Conservation (phyloP, 306 rosid genomes). For the Potentilla sterilis region DNA sequence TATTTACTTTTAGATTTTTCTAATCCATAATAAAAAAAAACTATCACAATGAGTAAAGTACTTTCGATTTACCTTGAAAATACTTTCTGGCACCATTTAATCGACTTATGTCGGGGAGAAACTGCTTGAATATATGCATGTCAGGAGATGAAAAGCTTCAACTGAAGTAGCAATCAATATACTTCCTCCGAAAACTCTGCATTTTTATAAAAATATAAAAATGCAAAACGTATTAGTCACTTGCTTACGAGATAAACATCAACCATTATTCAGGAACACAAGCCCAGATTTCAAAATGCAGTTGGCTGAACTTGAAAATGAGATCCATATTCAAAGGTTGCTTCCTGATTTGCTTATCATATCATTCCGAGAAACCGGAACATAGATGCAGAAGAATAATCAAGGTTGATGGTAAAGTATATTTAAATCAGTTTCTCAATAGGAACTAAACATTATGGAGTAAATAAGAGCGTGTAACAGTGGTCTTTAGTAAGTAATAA, state of each 20-base stretch:
- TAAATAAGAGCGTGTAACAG: no score
- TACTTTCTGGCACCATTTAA: constrained; percentile 31
- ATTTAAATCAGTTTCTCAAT: no score
- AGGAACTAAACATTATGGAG: no score
- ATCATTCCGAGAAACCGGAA: no score
- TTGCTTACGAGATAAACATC: not conserved
- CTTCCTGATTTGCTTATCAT: no score
- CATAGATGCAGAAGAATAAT: no score
- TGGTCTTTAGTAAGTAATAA: no score
- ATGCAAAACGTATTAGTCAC: not conserved
- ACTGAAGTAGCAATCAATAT: constrained; percentile 16
- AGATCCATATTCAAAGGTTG: no score
- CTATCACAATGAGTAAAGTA: not conserved
- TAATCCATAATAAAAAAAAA: not conserved
- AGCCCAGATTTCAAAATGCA: not conserved
- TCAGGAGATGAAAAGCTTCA: constrained; percentile 16
- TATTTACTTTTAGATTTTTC: not conserved
- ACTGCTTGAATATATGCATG: constrained; percentile 52
- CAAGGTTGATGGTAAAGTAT: no score
- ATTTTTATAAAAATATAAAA: no score
- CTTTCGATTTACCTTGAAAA: constrained; percentile 45
- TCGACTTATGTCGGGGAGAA: constrained; percentile 20
- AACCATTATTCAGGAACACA: not conserved
- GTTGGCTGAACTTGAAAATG: not conserved
- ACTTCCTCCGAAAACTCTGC: constrained; percentile 1